Conservation (phyloP, 768 basidiomycete species). For the Auricularia auricula-judae region DNA sequence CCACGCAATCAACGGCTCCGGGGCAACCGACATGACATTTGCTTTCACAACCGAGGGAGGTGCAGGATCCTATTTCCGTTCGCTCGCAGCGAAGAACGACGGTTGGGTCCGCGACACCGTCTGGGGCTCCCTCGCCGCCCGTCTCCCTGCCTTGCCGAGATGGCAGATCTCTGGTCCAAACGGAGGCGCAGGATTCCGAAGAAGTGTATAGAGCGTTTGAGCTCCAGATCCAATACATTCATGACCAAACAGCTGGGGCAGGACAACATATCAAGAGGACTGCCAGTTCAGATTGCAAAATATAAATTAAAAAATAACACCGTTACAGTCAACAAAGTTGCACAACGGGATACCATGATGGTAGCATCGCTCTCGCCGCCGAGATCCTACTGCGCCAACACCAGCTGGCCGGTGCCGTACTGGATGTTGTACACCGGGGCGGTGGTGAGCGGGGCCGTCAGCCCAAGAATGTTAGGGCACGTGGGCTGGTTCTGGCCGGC, state of each 20-base stretch:
- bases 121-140: background rate
- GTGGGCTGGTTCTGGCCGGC: conserved; percentile 1
- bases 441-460: background rate
- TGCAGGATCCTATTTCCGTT: background rate
- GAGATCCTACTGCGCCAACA: background rate
- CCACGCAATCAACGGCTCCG: background rate
- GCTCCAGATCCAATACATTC: too few relatives aligned
- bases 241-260: too few relatives aligned
- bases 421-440: background rate
- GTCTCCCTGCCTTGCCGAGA: background rate
- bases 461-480: background rate
- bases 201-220: too few relatives aligned
- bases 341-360: background rate
- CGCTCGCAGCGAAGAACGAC: background rate
- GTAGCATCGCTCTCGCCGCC: background rate
- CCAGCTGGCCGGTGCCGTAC: background rate
- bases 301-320: background rate
- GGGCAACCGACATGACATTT: background rate
- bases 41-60: background rate
- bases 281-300: background rate
- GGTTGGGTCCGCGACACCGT: background rate
- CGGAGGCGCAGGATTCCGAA: background rate
- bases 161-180: conserved; percentile 1
- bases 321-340: background rate
- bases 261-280: background rate